phyloP scores from a whole-genome alignment of 1,139 yeast genomes.

The Pichiaceae sp. region DNA sequence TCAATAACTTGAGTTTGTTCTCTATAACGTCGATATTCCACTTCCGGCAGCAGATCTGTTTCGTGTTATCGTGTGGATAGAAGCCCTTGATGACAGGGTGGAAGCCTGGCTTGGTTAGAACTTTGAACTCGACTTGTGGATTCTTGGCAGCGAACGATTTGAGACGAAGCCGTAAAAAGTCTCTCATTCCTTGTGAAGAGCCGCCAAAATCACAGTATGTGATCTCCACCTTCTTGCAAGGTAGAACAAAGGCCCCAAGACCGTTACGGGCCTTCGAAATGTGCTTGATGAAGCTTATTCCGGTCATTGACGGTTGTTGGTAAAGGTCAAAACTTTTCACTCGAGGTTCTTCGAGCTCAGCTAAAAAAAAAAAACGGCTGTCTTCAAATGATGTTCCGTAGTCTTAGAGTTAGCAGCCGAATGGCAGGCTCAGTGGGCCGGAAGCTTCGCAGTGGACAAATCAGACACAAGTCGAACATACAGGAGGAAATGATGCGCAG shows the following conservation, averaged over 20 bases:
- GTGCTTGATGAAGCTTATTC: constrained; percentile 41
- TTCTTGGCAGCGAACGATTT: constrained; percentile 48
- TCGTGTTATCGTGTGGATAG: constrained; percentile 32
- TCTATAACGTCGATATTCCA: constrained; percentile 43
- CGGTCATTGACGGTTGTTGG: constrained; percentile 18
- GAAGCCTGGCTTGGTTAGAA: constrained; percentile 56
- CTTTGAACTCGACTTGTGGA: constrained; percentile 64
- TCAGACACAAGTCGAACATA: too few species aligned
- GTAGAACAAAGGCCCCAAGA: constrained; percentile 66
- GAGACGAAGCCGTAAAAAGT: constrained; percentile 51
- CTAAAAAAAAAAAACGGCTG: too few species aligned
- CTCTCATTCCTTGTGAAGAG: constrained; percentile 76
- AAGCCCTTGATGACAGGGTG: constrained; percentile 75
- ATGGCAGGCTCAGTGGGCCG: too few species aligned
- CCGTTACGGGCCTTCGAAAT: constrained; percentile 67
- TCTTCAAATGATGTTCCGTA: too few species aligned
- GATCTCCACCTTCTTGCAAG: constrained; percentile 64
- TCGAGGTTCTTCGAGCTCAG: neutral
- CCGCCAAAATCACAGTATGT: constrained; percentile 96
- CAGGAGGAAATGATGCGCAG: neutral
- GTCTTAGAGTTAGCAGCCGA: too few species aligned
- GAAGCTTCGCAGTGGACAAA: too few species aligned
- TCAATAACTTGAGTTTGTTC: constrained; percentile 44
- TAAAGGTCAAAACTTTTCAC: constrained; percentile 1
- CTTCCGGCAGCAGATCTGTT: constrained; percentile 54